Percentiles rank a stretch among this genome's conserved stretches.
Evolutionary conservation across 352 stramenopile species (phyloP).

Genomic region (Globisporangium camurandrum): DNA sequence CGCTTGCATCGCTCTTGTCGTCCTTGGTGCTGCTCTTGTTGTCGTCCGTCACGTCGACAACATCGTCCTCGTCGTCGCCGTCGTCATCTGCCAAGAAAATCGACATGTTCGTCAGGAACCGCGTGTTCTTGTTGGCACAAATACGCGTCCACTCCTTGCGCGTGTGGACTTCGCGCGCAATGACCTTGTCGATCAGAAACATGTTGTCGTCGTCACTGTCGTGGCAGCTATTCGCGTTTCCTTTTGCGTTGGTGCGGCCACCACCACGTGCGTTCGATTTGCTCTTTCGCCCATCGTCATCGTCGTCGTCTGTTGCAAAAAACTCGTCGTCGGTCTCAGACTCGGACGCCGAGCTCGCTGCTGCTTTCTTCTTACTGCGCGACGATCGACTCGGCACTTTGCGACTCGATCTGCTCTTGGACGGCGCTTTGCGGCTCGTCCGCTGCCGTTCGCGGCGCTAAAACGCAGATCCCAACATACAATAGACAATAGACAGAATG

Average conservation of each 20-base stretch:
- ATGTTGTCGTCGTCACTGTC: conserved; percentile 37
- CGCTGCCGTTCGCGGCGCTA: conserved; percentile 8
- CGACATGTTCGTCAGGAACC: conserved; percentile 70
- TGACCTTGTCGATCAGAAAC: conserved; percentile 81
- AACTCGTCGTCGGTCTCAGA: conserved; percentile 19
- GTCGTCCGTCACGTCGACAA: no score
- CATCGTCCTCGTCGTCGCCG: conserved; percentile 23
- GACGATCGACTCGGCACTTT: not conserved
- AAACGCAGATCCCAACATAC: no score
- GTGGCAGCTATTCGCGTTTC: no score
- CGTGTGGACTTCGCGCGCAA: conserved; percentile 73
- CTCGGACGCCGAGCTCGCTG: conserved; percentile 4
- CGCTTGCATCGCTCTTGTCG: no score
- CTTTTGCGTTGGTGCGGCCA: not conserved
- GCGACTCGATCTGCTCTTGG: not conserved
- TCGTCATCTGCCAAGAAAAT: conserved; percentile 73
- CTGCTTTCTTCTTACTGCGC: conserved; percentile 14
- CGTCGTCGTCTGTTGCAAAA: conserved; percentile 1
- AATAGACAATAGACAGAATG: no score
- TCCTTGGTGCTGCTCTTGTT: no score
- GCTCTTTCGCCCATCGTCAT: conserved; percentile 1
- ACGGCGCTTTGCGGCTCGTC: conserved; percentile 1
- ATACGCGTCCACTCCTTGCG: conserved; percentile 74
- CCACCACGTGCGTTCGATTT: not conserved
- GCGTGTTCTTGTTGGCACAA: conserved; percentile 61